Base-by-base conservation (phyloP, 2,329 filamentous ascomycete species). In the Blastomyces percursus region DNA sequence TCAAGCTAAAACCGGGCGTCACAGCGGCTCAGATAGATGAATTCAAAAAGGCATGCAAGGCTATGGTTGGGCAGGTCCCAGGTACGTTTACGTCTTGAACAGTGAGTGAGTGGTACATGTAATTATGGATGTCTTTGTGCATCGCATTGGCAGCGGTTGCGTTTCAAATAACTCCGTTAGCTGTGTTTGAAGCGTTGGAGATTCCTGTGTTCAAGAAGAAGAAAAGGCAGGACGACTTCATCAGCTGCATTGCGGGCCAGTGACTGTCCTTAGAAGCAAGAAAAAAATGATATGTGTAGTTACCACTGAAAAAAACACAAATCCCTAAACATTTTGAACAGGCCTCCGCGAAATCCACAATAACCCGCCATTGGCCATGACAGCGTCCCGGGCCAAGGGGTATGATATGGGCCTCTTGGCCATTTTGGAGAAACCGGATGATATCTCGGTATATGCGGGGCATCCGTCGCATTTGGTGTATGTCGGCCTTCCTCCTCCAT, bases 381-480 rank as follows among this genome's bases (percentile, higher is more conserved):
- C 74, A 16, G 73, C 77, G 5, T 70, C 75, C 40, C 72, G 78
- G 46, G 73, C 76, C 24, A 73, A 79, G 61, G 78, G 78, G 0
- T 80, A 75, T 62, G 69, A 80, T 67, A 73, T 78, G 71, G 78
- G 74, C 2, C 64, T 80, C 12, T 73, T 80, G n/a, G 77, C 78
- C 4, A 71, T 79, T 6, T 63, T 80, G 66, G 78, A 80, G 64
- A 76, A 74, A 51, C 64, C 73, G 2, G 76, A 76, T 44, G 71
- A 79, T 69, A 66, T 80, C 4, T 69, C 71, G 56, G 71, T 70
- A 11, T 81, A 80, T 71, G 77, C 75, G 3, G 68, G 68, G 55
- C 78, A 80, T 71, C 77, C 77, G 54, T 77, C 76, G 35, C 79
- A 81, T 70, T 63, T 76, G 63, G 73, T 75, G 78, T 80, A 71